phyloP scores from a whole-genome alignment of 805 yeast genomes.

The Spathaspora hagerdaliae region DNA sequence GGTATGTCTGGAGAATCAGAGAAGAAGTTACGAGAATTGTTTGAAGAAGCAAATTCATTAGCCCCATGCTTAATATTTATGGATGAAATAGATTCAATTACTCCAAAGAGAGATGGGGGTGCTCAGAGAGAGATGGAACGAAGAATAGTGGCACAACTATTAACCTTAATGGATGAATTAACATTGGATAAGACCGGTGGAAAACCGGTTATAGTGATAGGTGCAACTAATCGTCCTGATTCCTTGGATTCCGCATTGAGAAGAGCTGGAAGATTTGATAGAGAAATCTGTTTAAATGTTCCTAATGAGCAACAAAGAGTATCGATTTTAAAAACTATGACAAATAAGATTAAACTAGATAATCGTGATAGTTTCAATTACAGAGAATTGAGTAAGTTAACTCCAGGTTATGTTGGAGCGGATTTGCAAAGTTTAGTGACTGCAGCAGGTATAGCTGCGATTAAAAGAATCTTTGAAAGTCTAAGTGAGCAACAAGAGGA shows the following conservation, averaged over 20 bases:
- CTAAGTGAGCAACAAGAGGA: conserved; percentile 40
- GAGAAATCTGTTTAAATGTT: conserved; percentile 92
- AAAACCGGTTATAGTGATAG: conserved; percentile 88
- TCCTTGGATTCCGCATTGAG: conserved; percentile 90
- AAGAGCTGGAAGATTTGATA: conserved; percentile 94
- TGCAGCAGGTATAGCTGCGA: conserved; percentile 93
- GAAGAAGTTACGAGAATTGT: conserved; percentile 86
- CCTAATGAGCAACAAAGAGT: conserved; percentile 83
- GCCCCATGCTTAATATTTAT: conserved; percentile 94
- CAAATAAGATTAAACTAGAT: conserved; percentile 54
- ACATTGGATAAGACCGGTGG: conserved; percentile 86
- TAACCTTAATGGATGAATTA: conserved; percentile 92
- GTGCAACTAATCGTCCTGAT: conserved; percentile 97
- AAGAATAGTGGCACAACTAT: conserved; percentile 90
- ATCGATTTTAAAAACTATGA: conserved; percentile 72
- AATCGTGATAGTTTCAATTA: conserved; percentile 66
- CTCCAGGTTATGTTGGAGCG: conserved; percentile 98
- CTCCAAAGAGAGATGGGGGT: conserved; percentile 92
- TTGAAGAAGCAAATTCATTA: conserved; percentile 82
- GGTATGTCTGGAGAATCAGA: conserved; percentile 99
- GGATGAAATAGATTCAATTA: conserved; percentile 97
- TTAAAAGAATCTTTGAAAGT: conserved; percentile 79
- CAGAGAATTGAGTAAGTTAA: conserved; percentile 73
- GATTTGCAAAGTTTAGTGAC: conserved; percentile 90
- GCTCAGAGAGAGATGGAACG: conserved; percentile 98